Conservation (phyloP, 2,329 filamentous ascomycete genomes). For the Clarireedia monteithiana region DNA sequence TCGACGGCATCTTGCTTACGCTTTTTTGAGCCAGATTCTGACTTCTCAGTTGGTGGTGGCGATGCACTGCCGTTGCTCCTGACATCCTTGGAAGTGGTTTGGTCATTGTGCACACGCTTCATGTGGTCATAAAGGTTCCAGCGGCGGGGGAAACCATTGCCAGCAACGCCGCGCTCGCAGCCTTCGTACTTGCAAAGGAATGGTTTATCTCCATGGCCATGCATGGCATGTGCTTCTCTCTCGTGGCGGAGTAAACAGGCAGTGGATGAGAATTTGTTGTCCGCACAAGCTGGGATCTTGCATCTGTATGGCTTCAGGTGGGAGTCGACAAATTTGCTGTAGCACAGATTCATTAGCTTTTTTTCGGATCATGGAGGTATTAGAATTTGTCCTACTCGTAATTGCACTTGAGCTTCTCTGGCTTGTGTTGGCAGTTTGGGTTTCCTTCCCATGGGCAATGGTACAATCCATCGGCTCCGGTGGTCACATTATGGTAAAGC, state of each 20-base stretch:
- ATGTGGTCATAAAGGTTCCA: constrained; percentile 98
- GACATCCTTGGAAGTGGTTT: constrained; percentile 16
- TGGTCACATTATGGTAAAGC: constrained; percentile 61
- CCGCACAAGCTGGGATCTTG: constrained; percentile 76
- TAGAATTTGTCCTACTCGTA: constrained; percentile 69
- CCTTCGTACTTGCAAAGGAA: constrained; percentile 82
- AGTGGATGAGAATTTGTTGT: constrained; percentile 87
- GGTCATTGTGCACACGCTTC: constrained; percentile 75
- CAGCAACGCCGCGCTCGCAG: constrained; percentile 73
- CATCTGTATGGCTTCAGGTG: constrained; percentile 95
- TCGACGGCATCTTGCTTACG: constrained; percentile 24
- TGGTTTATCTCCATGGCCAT: constrained; percentile 88
- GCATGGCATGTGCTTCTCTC: constrained; percentile 90
- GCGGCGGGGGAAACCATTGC: constrained; percentile 86
- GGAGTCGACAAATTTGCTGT: constrained; percentile 93
- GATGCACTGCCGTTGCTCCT: constrained; percentile 22
- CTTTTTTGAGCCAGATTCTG: constrained; percentile 22
- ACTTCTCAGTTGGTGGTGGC: constrained; percentile 16
- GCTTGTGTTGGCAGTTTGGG: constrained; percentile 71
- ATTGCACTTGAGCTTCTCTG: constrained; percentile 97
- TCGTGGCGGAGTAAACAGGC: constrained; percentile 92
- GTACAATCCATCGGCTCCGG: constrained; percentile 68
- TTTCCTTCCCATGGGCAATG: constrained; percentile 84
- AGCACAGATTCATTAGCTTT: constrained; percentile 20
- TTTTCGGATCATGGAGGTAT: neutral